Conservation (phyloP, 169 alveolate genomes). For the Eimeria falciformis region DNA sequence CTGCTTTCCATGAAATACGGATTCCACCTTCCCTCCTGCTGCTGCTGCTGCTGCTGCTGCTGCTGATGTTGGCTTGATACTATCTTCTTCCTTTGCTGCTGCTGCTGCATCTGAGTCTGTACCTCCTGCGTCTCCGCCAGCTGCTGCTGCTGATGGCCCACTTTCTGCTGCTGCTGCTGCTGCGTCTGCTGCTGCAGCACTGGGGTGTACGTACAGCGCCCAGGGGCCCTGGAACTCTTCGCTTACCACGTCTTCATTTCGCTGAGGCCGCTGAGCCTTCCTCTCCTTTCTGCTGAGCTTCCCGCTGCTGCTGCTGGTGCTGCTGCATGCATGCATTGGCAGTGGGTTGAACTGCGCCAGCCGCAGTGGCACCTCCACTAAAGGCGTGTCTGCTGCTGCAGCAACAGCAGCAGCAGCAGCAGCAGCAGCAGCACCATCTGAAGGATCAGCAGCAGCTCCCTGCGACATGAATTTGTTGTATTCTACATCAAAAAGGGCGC, state of each 20-base stretch:
- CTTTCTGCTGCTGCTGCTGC: slow-evolving; percentile 5
- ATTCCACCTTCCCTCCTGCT: neutral
- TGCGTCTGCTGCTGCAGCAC: neutral
- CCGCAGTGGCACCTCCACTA: neutral
- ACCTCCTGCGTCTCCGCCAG: neutral
- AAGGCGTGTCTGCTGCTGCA: neutral
- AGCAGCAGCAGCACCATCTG: slow-evolving; percentile 37
- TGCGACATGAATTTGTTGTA: slow-evolving; percentile 3
- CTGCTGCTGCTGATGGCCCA: neutral
- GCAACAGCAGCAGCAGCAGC: neutral
- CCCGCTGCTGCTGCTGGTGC: neutral
- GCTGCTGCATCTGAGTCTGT: neutral
- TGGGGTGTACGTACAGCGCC: slow-evolving; percentile 50
- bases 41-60: neutral
- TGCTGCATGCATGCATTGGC: neutral
- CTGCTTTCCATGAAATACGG: slow-evolving; percentile 71
- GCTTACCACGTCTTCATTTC: slow-evolving; percentile 58
- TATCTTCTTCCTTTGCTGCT: neutral
- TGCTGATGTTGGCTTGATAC: neutral
- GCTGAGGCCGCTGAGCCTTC: neutral
- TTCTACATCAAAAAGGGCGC: slow-evolving; percentile 34
- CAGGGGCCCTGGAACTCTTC: slow-evolving; percentile 79
- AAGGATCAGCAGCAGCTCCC: slow-evolving; percentile 57
- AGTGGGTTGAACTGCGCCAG: neutral
- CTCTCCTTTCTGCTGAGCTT: neutral